Evolutionary conservation across 495 filamentous ascomycete genomes (phyloP), one percentile per base, ranked within the genome.

Genomic region (Melanomma pulvis-pyrius): DNA sequence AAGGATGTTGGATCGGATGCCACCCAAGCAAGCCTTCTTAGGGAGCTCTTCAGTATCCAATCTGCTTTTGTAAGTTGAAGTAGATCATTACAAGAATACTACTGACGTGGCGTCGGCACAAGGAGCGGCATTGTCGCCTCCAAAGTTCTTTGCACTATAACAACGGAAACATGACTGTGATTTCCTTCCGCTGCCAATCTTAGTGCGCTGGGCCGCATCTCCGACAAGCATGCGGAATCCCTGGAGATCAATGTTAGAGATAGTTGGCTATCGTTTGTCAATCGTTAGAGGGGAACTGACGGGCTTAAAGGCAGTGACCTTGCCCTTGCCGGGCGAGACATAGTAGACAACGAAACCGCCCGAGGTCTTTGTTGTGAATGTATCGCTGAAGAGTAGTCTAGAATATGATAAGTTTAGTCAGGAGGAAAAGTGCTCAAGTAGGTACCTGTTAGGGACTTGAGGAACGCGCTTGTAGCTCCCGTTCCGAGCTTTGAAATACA

Each of bases 191-290:
- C 11, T 58, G 13, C 15, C 24, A 12, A 26, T 21, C n/a, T 60
- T 55, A 19, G 29, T 51, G 32, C 68, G 68, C 8, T 53, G 36
- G 26, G 44, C 66, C 8, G 68, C 22, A 32, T 70, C 68, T 17
- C 68, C 68, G 34, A 67, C 63, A 8, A 70, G 68, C 68, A 70
- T 70, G 44, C 68, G 68, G 63, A 70, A 70, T n/a, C 68, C 61
- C 58, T 68, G 32, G 12, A 24, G 1, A 36, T 8, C 17, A 17
- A 21, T 46, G 49, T 61, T 17, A 61, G 34, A 29, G n/a, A 44
- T 17, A n/a, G n/a, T 13, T 13, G 13, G 32, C 26, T 7, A 46
- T 17, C 15, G 11, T 3, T 1, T 52, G 15, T 13, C 8, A 1
- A n/a, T n/a, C 2, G 24, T 21, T 13, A 36, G 25, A 36, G 12